Conservation (phyloP, 2,329 filamentous ascomycete species). For the Aureobasidium sp. region DNA sequence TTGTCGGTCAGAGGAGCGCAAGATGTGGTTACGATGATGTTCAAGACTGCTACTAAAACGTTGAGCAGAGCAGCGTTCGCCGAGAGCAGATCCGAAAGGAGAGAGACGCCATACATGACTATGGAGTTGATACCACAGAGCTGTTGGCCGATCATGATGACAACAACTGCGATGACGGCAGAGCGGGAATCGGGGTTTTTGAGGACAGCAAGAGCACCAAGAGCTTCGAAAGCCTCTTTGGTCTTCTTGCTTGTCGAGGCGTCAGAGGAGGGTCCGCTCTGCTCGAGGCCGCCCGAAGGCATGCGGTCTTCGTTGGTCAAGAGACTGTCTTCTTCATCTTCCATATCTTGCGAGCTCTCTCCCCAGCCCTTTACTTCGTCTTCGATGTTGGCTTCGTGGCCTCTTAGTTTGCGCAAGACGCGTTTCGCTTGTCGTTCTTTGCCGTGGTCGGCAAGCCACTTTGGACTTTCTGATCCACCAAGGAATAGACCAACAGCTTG, state of each 20-base stretch:
- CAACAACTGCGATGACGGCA: constrained; percentile 81
- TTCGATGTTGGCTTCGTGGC: constrained; percentile 57
- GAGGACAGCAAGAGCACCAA: constrained; percentile 48
- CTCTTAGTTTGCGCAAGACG: constrained; percentile 68
- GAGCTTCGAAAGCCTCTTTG: constrained; percentile 19
- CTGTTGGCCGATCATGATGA: constrained; percentile 89
- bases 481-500: constrained; percentile 65
- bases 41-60: constrained; percentile 78
- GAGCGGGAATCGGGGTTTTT: constrained; percentile 62
- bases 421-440: constrained; percentile 52
- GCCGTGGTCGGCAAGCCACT: constrained; percentile 68
- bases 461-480: constrained; percentile 73
- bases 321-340: constrained; percentile 63
- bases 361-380: constrained; percentile 57
- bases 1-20: constrained; percentile 81
- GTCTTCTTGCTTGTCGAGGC: constrained; percentile 21
- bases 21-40: constrained; percentile 71
- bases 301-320: constrained; percentile 37
- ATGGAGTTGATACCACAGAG: constrained; percentile 90
- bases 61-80: constrained; percentile 76
- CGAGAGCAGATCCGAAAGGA: constrained; percentile 72
- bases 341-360: constrained; percentile 22
- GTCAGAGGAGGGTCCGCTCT: constrained; percentile 16
- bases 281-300: constrained; percentile 13
- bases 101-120: constrained; percentile 95